Base-by-base conservation (phyloP, 352 stramenopile species). In the Vaucheria bursata region DNA sequence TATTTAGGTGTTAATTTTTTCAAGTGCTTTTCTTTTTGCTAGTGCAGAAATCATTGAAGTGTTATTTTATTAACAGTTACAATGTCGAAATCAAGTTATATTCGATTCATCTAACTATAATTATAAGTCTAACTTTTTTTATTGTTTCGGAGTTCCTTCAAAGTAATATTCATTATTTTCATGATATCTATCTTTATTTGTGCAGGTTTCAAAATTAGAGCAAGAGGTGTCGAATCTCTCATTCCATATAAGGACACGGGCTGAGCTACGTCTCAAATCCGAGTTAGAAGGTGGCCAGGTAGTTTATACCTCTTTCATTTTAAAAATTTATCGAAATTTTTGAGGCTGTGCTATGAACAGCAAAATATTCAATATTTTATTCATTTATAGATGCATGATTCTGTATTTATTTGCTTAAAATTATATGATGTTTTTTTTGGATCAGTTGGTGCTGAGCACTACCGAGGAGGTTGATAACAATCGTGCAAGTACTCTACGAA, bases 161-260 rank as follows among this genome's bases (percentile, higher is more conserved):
- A n/a, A n/a, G n/a, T n/a, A n/a, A n/a, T n/a, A n/a, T n/a, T n/a
- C n/a, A n/a, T n/a, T n/a, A n/a, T n/a, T n/a, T n/a, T n/a, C n/a
- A n/a, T n/a, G n/a, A n/a, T n/a, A 25, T 59, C 12, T 59, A 25
- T 68, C 6, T 34, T 2, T 68, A 7, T 34, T 2, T 2, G 31
- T 68, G 53, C 65, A 72, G 65, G 65, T 72, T 1, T 29, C 65
- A 7, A 35, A 72, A 7, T 37, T 72, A 40, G 65, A 72, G 65
- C 65, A 72, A 35, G 29, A 72, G 8, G 65, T 72, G 6, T 34
- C 65, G 31, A 35, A 72, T 38, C 31, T 72, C 12, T 45, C 65
- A 1, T 72, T 72, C 31, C 40, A 72, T 35, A 72, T 72, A 29
- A 72, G 40, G 65, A 35, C 65, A 2, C 65, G 40, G 65, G 65